These are phyloP conservation scores for Zygosaccharomyces bailii DNA, from an alignment of 805 yeast genomes.

Conservation along the genomic window DNA sequence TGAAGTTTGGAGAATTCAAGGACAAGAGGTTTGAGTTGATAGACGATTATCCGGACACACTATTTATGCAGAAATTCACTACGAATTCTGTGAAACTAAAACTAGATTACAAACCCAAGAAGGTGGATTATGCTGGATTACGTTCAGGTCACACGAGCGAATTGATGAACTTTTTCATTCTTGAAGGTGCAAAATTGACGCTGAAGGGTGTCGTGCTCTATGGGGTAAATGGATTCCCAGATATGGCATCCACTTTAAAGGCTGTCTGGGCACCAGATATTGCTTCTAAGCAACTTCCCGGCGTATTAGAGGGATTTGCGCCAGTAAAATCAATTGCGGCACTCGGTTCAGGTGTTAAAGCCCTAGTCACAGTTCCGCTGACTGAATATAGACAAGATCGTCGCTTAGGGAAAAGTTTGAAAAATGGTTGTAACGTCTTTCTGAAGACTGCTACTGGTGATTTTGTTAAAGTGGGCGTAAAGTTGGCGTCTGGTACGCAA, in stretches of 20 bases:
- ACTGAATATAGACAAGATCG: slow-evolving; percentile 74
- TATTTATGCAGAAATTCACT: slow-evolving; percentile 65
- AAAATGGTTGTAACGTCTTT: slow-evolving; percentile 71
- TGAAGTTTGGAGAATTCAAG: slow-evolving; percentile 76
- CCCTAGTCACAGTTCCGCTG: slow-evolving; percentile 68
- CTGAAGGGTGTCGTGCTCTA: slow-evolving; percentile 59
- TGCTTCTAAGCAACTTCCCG: slow-evolving; percentile 71
- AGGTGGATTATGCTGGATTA: slow-evolving; percentile 77
- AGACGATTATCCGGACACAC: slow-evolving; percentile 56
- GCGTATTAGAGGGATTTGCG: slow-evolving; percentile 78
- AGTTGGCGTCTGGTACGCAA: slow-evolving; percentile 85
- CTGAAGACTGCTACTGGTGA: slow-evolving; percentile 79
- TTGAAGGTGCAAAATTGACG: slow-evolving; percentile 78
- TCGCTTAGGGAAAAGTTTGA: slow-evolving; percentile 60
- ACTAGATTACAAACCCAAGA: slow-evolving; percentile 90
- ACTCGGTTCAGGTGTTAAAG: slow-evolving; percentile 73
- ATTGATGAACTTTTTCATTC: slow-evolving; percentile 79
- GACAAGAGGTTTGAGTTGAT: slow-evolving; percentile 63
- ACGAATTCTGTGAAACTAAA: slow-evolving; percentile 58
- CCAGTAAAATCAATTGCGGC: slow-evolving; percentile 75
- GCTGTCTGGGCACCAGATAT: slow-evolving; percentile 89
- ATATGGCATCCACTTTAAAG: slow-evolving; percentile 52
- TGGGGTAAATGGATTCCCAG: slow-evolving; percentile 74
- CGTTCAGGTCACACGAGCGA: slow-evolving; percentile 82
- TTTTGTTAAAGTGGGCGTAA: slow-evolving; percentile 75